A percentile compares a stretch with the other conserved stretches of the same genome.
Conservation (phyloP, 2,329 filamentous ascomycete species). For the Pseudogymnoascus sp. region DNA sequence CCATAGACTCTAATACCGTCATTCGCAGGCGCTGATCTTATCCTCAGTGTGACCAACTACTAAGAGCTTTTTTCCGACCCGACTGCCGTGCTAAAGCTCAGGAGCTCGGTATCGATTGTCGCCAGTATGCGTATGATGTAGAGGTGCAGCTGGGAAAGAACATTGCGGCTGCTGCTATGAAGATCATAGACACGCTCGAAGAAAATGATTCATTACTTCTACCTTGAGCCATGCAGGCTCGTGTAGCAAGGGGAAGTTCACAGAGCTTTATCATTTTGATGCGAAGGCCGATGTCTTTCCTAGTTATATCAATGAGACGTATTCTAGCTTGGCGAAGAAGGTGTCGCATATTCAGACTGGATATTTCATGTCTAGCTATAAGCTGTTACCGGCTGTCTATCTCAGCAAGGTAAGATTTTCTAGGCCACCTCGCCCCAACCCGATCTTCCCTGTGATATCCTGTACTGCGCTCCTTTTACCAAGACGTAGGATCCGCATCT, state of each 20-base stretch:
- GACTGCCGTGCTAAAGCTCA: conserved; percentile 36
- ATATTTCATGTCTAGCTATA: conserved; percentile 37
- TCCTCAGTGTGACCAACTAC: conserved; percentile 52
- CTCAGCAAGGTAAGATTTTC: conserved; percentile 36
- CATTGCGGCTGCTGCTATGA: conserved; percentile 47
- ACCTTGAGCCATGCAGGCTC: conserved; percentile 43
- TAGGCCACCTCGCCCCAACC: too few relatives aligned
- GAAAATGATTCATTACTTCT: conserved; percentile 40
- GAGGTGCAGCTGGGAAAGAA: conserved; percentile 49
- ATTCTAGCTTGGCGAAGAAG: conserved; percentile 41
- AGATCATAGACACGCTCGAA: conserved; percentile 35
- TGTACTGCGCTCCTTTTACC: too few relatives aligned
- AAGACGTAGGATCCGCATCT: too few relatives aligned
- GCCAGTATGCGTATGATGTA: conserved; percentile 40
- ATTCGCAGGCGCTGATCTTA: conserved; percentile 41
- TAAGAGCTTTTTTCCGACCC: conserved; percentile 44
- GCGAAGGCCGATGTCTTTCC: conserved; percentile 44
- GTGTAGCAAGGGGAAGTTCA: conserved; percentile 40
- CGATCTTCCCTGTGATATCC: too few relatives aligned
- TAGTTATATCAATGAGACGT: conserved; percentile 36
- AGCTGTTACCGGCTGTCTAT: conserved; percentile 40
- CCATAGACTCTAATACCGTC: conserved; percentile 31
- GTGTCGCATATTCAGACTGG: conserved; percentile 45
- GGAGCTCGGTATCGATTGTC: conserved; percentile 35
- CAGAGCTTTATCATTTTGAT: conserved; percentile 48